phyloP scores from a whole-genome alignment of 139 green algal species.

The Chlorella ohadii region DNA sequence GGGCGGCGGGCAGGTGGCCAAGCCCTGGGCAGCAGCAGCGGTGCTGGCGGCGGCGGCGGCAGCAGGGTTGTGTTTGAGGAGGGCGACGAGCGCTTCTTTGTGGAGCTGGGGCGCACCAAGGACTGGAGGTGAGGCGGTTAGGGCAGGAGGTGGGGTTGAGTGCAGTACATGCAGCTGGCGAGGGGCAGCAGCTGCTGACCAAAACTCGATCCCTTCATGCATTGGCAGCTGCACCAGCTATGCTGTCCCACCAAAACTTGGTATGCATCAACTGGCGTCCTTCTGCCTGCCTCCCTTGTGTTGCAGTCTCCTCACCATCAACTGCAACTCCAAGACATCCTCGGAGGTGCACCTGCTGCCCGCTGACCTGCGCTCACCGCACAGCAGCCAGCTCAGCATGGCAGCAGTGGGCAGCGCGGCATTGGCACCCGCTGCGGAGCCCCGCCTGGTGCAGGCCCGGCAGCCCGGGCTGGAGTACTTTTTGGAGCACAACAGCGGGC shows the following conservation, averaged over 20 bases:
- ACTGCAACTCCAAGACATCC: constrained; percentile 65
- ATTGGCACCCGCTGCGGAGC: background rate
- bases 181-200: background rate
- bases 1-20: background rate
- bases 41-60: background rate
- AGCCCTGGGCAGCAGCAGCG: background rate
- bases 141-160: background rate
- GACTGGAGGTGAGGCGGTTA: constrained; percentile 48
- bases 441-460: constrained; percentile 50
- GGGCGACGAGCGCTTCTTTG: constrained; percentile 57
- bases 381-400: background rate
- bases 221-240: no score
- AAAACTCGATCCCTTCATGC: no score
- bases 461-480: constrained; percentile 77
- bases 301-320: constrained; percentile 55
- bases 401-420: background rate
- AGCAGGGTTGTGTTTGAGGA: constrained; percentile 56
- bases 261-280: no score
- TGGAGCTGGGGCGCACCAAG: constrained; percentile 70
- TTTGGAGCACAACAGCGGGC: constrained; percentile 63
- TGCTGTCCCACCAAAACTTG: no score
- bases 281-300: no score
- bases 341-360: constrained; percentile 73
- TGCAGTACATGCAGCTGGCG: no score
- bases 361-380: background rate